phyloP scores from a whole-genome alignment of 768 basidiomycete species.

The Pleurotus platypus region DNA sequence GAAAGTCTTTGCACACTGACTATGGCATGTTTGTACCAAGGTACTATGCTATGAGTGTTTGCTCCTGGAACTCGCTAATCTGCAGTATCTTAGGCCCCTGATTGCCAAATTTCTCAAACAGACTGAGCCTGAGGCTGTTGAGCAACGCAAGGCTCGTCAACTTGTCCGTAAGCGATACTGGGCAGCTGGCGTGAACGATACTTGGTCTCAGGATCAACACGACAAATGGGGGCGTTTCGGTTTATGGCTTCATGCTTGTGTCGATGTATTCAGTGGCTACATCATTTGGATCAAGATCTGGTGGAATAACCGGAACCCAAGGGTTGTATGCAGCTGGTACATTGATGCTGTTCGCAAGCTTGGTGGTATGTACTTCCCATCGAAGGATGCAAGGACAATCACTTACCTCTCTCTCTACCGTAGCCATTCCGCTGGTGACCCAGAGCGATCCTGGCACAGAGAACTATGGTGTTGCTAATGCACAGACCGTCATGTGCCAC shows the following conservation, averaged over 20 bases:
- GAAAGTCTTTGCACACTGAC: constrained; percentile 11
- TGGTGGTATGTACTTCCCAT: constrained; percentile 12
- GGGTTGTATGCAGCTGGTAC: constrained; percentile 30
- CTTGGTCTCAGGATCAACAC: constrained; percentile 30
- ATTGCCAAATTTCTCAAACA: constrained; percentile 6
- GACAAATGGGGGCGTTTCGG: constrained; percentile 33
- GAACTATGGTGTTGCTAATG: constrained; percentile 41
- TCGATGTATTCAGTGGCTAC: constrained; percentile 24
- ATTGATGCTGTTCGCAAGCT: constrained; percentile 19
- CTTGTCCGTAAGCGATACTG: constrained; percentile 22
- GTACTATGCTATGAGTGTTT: constrained; percentile 1
- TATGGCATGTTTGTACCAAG: constrained; percentile 12
- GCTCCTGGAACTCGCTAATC: neutral
- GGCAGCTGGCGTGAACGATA: constrained; percentile 29
- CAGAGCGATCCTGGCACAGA: constrained; percentile 42
- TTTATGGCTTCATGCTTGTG: constrained; percentile 23
- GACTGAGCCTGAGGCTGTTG: constrained; percentile 13
- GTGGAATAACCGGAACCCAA: constrained; percentile 36
- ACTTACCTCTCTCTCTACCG: neutral
- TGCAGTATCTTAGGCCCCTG: constrained; percentile 4
- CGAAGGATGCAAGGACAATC: neutral
- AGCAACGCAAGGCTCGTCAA: neutral
- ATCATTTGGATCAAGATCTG: constrained; percentile 28
- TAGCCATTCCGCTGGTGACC: constrained; percentile 30
- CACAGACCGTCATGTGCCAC: constrained; percentile 34